A percentile compares a stretch with the other conserved stretches of the same genome.
phyloP scores from a whole-genome alignment of 148 eudicot genomes.

The Arctostaphylos glauca region DNA sequence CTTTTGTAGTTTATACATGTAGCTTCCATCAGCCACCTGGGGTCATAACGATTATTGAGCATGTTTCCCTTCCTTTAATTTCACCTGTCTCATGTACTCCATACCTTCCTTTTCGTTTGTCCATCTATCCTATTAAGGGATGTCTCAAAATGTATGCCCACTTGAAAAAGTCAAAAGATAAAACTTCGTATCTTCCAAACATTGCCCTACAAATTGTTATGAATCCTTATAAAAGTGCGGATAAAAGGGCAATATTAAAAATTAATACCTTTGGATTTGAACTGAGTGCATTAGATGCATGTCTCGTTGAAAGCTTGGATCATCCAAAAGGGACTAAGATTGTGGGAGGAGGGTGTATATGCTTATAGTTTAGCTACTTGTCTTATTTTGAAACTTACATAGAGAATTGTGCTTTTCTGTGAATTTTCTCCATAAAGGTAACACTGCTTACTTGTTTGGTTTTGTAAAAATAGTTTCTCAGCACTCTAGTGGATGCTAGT shows the following conservation, averaged over 20 bases:
- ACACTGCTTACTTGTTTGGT: not conserved
- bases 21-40: not conserved
- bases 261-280: not conserved
- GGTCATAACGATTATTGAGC: not conserved
- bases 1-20: not conserved
- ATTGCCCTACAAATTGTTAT: not conserved
- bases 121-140: not conserved
- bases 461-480: constrained; percentile 54
- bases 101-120: not conserved
- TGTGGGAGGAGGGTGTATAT: not conserved
- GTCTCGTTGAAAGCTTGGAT: not conserved
- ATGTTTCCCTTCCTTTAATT: not conserved
- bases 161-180: not conserved
- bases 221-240: not conserved
- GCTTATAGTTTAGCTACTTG: not conserved
- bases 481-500: constrained; percentile 53
- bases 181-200: not conserved
- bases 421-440: not conserved
- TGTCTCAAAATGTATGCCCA: not conserved
- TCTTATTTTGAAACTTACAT: not conserved
- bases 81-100: constrained; percentile 4
- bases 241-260: not conserved
- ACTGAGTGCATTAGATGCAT: not conserved
- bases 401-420: not conserved
- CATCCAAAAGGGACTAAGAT: not conserved